Evolutionary conservation across 176 grass and related monocot genomes (phyloP).

Genomic region (Dendrocalamus sinicus): DNA sequence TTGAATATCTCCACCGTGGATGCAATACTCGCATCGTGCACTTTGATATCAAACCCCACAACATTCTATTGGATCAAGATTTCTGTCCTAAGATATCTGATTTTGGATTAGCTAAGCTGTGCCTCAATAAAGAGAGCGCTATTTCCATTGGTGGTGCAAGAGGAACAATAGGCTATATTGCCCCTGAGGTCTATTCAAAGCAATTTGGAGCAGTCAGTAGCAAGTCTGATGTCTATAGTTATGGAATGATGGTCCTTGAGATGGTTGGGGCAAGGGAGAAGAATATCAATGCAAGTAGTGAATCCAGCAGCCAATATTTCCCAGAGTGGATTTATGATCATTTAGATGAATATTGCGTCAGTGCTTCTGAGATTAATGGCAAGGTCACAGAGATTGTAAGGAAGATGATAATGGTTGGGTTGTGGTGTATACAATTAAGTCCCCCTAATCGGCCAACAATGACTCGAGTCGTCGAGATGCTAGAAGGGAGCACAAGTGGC

Average conservation of each 20-base stretch:
- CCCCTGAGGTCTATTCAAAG: conserved; percentile 37
- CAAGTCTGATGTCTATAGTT: conserved; percentile 69
- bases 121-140: conserved; percentile 31
- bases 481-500: conserved; percentile 37
- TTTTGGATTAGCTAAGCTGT: conserved; percentile 49
- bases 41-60: conserved; percentile 57
- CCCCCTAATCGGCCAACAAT: conserved; percentile 55
- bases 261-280: conserved; percentile 56
- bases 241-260: conserved; percentile 67
- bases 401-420: conserved; percentile 54
- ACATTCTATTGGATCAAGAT: conserved; percentile 43
- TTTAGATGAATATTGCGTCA: conserved; percentile 36
- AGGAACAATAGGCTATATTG: conserved; percentile 50
- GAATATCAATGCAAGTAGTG: not conserved
- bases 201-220: conserved; percentile 46
- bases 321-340: conserved; percentile 52
- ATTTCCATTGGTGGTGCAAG: conserved; percentile 45
- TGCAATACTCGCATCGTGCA: conserved; percentile 49
- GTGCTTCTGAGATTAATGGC: conserved; percentile 41
- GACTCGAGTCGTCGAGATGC: conserved; percentile 57
- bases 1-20: conserved; percentile 49
- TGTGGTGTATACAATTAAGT: conserved; percentile 62
- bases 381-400: conserved; percentile 46
- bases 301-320: conserved; percentile 47
- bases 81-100: conserved; percentile 52